Conservation (phyloP, 208 protist species). For the Trypanosoma conorhini region DNA sequence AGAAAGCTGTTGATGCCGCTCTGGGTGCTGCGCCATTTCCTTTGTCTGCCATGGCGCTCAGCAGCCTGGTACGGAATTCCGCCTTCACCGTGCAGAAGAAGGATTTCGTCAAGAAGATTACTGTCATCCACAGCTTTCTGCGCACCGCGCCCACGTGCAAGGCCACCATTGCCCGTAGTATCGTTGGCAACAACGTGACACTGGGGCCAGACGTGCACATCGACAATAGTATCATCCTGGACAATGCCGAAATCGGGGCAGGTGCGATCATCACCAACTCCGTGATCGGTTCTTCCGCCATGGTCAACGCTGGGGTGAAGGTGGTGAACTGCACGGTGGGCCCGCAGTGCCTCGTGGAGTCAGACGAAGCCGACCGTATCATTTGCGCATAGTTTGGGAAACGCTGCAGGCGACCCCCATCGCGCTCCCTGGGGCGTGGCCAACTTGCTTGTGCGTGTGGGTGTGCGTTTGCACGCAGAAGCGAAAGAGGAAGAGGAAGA, state of each 20-base stretch:
- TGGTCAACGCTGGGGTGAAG: constrained; percentile 39
- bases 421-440: not conserved
- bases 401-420: not conserved
- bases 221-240: constrained; percentile 73
- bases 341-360: constrained; percentile 58
- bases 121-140: constrained; percentile 64
- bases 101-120: constrained; percentile 38
- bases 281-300: constrained; percentile 60
- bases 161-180: constrained; percentile 64
- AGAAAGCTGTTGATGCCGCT: not conserved
- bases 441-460: not conserved
- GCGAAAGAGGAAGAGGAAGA: too few relatives aligned
- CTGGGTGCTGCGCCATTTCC: not conserved
- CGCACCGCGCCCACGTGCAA: constrained; percentile 53
- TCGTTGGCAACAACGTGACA: constrained; percentile 75
- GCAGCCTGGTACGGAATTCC: constrained; percentile 47
- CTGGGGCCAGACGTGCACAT: constrained; percentile 59
- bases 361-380: constrained; percentile 41
- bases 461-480: too few relatives aligned
- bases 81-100: constrained; percentile 56
- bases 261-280: constrained; percentile 48
- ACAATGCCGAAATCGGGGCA: constrained; percentile 67
- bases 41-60: constrained; percentile 29
- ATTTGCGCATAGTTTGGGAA: constrained; percentile 9
- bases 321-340: constrained; percentile 56